These are phyloP conservation scores for Pseudonitzschia pungens DNA, from an alignment of 108 stramenopile genomes.

Conservation along the genomic window DNA sequence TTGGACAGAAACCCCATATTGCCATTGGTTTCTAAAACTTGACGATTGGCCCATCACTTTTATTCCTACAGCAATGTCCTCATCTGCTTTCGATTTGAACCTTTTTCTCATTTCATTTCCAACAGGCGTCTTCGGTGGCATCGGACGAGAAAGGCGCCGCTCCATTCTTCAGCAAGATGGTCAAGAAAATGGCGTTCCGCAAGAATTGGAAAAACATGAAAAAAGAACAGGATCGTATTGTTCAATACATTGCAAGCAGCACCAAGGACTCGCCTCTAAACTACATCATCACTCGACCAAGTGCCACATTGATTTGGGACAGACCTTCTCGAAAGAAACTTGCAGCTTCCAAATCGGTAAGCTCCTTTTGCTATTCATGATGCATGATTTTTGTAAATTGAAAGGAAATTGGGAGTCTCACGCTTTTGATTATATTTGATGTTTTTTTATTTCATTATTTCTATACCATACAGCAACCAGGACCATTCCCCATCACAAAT, in stretches of 20 bases:
- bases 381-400: no score
- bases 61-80: background rate
- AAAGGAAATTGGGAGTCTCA: no score
- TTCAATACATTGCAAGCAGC: slow-evolving; percentile 30
- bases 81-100: background rate
- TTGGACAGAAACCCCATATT: background rate
- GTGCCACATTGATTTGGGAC: slow-evolving; percentile 31
- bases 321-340: slow-evolving; percentile 44
- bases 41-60: background rate
- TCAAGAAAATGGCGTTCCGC: slow-evolving; percentile 30
- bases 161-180: slow-evolving; percentile 38
- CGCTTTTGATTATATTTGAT: background rate
- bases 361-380: slow-evolving; percentile 6
- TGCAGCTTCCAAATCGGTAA: slow-evolving; percentile 55
- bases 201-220: slow-evolving; percentile 17
- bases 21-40: background rate
- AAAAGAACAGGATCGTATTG: slow-evolving; percentile 39
- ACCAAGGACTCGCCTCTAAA: slow-evolving; percentile 7
- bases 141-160: slow-evolving; percentile 25
- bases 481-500: slow-evolving; percentile 46
- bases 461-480: slow-evolving; percentile 39
- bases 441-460: background rate
- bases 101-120: slow-evolving; percentile 2
- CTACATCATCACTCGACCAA: slow-evolving; percentile 49
- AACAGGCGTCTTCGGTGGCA: slow-evolving; percentile 41